phyloP scores from a whole-genome alignment of 1,139 yeast species.

The Schizosaccharomyces versatilis region DNA sequence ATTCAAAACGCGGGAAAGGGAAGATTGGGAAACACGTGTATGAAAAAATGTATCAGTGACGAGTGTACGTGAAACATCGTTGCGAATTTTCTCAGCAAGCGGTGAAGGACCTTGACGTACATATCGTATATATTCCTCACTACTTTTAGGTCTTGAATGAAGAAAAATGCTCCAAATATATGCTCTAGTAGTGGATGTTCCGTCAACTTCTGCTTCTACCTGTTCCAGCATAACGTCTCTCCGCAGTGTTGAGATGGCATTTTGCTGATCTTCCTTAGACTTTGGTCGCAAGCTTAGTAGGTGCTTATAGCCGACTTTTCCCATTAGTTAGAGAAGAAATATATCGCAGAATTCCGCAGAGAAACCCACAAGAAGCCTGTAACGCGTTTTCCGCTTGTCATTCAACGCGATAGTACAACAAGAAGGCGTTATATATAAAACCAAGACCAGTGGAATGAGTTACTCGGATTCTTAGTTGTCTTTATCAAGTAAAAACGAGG shows the following conservation, averaged over 20 bases:
- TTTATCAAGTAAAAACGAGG: no score
- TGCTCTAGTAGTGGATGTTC: slow-evolving; percentile 22
- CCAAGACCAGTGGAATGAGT: no score
- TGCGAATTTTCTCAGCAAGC: slow-evolving; percentile 48
- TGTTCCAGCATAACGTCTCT: slow-evolving; percentile 1
- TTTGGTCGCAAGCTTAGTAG: background rate
- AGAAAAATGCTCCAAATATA: slow-evolving; percentile 68
- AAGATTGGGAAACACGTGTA: slow-evolving; percentile 41
- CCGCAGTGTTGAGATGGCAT: background rate
- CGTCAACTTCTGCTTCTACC: slow-evolving; percentile 1
- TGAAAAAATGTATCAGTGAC: slow-evolving; percentile 53
- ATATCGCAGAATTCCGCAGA: no score
- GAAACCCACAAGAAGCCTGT: no score
- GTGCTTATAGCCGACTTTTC: background rate
- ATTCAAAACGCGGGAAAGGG: slow-evolving; percentile 46
- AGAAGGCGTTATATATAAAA: no score
- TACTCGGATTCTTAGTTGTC: no score
- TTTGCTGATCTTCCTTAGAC: background rate
- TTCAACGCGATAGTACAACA: no score
- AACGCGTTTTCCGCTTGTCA: no score
- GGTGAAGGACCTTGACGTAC: slow-evolving; percentile 36
- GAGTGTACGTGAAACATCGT: slow-evolving; percentile 72
- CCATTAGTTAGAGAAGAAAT: no score
- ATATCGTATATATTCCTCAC: slow-evolving; percentile 30
- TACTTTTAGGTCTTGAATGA: slow-evolving; percentile 36